Percentiles rank a stretch among this genome's conserved stretches.
Conservation (phyloP, 176 grass and related monocot genomes). For the Avena insularis region DNA sequence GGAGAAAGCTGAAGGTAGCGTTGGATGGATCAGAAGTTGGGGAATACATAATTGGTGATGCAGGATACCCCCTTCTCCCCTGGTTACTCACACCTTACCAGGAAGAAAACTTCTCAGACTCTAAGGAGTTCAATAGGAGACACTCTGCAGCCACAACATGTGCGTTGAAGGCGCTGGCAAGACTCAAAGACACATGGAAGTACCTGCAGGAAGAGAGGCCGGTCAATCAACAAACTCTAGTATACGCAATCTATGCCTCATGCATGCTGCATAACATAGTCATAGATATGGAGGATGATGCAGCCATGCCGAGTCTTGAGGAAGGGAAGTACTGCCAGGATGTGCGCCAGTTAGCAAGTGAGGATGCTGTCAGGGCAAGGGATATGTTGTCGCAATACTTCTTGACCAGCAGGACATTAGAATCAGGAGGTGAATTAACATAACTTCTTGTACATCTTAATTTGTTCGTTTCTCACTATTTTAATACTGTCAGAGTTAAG, state of each 20-base stretch:
- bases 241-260: too few relatives aligned
- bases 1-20: not conserved
- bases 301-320: too few relatives aligned
- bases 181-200: not conserved
- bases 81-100: constrained; percentile 22
- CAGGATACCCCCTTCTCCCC: not conserved
- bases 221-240: too few relatives aligned
- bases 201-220: too few relatives aligned
- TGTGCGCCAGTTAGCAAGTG: too few relatives aligned
- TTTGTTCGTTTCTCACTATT: too few relatives aligned
- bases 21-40: not conserved
- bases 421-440: not conserved
- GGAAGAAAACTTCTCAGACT: not conserved
- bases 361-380: too few relatives aligned
- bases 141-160: not conserved
- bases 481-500: too few relatives aligned
- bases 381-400: not conserved
- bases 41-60: constrained; percentile 13
- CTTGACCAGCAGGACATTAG: not conserved
- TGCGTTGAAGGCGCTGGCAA: not conserved
- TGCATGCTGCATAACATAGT: too few relatives aligned
- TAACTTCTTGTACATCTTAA: not conserved
- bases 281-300: too few relatives aligned
- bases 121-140: constrained; percentile 5
- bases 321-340: too few relatives aligned